Base-by-base conservation (phyloP, 495 filamentous ascomycete genomes). In the Penicillium samsonianum region DNA sequence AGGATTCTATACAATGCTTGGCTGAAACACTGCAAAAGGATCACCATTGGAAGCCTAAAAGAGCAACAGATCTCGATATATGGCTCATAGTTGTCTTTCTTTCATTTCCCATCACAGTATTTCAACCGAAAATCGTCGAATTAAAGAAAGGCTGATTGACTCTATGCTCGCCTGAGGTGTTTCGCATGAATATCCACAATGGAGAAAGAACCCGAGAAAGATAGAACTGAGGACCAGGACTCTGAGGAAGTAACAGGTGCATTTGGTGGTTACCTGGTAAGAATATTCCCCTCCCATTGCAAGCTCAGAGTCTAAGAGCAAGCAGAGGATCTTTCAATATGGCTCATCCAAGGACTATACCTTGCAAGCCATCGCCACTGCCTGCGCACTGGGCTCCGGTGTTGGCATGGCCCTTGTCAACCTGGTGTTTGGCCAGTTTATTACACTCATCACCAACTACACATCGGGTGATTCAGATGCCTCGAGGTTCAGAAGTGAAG, bases 361-460 rank as follows among this genome's bases (percentile, higher is more conserved):
- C 20, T 9, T 55, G 30, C 53, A 55, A 6, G 33, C 17, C 23
- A 16, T 17, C 16, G 53, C 53, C 20, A 46, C 31, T 37, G 53
- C 53, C 42, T 58, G 55, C 17, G 55, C 55, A 25, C 35, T 58
- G 5, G 55, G 37, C 0, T 58, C 55, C 22, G 55, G 55, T 1
- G 40, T 58, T 2, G 55, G 47, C 28, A 58, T 58, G 55, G 30
- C 55, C 1, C 37, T 58, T 19, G 55, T 58, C 14, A 58, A 58
- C 16, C 26, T 58, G 19, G 55, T 58, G 0, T 52, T 58, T 37
- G 55, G 55, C 19, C 47, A 49, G 14, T 58, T 58, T 8, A 52
- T 58, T 40, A 58, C 55, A 19, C 20, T 58, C 26, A 52, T 47
- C 22, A 28, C 33, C 1, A 41, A 46, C 20, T 58, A 58, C 43